Conservation (phyloP, 768 basidiomycete species). For the Sutorius australiensis region DNA sequence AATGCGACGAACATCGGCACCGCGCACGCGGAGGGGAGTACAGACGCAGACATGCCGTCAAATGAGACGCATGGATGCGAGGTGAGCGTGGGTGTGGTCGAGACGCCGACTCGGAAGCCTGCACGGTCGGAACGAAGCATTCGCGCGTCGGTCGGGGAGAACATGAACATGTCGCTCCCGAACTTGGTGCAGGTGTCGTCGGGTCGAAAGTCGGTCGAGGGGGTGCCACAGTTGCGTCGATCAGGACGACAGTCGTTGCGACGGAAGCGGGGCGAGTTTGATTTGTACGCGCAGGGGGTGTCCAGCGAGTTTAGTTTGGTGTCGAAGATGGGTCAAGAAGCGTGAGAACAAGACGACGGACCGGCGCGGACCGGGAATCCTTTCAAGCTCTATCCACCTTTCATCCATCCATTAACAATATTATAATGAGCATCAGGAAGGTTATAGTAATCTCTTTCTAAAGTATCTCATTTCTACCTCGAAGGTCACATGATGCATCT, state of each 20-base stretch:
- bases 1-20: conserved; percentile 10
- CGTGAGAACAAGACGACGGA: no score
- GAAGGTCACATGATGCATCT: no score
- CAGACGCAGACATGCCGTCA: not conserved
- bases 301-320: conserved; percentile 17
- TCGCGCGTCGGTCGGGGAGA: conserved; percentile 14
- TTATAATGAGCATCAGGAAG: no score
- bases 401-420: no score
- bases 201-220: conserved; percentile 6
- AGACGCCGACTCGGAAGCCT: conserved; percentile 12
- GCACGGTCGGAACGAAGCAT: conserved; percentile 5
- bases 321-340: not conserved
- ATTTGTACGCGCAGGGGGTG: conserved; percentile 13
- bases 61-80: not conserved
- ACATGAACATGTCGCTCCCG: conserved; percentile 18
- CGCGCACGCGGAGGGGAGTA: not conserved
- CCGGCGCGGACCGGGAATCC: no score
- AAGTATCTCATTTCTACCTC: no score
- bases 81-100: not conserved
- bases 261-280: conserved; percentile 10
- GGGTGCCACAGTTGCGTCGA: not conserved
- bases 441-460: no score
- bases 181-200: conserved; percentile 7
- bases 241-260: not conserved
- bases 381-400: no score